Evolutionary conservation across 305 asterid species (phyloP).

Genomic region (Nicotiana rustica): DNA sequence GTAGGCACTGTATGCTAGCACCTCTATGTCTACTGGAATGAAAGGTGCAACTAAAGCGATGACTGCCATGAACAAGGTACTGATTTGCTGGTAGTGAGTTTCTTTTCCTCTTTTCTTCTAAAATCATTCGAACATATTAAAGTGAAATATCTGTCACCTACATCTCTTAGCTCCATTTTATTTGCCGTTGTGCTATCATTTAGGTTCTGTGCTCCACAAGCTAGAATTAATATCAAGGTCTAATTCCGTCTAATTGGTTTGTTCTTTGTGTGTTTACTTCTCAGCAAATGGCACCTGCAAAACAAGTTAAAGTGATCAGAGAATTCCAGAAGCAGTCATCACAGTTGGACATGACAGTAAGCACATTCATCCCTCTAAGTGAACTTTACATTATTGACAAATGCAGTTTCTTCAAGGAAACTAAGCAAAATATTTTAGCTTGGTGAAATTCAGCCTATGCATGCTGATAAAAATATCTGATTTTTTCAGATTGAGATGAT

Average conservation of each 20-base stretch:
- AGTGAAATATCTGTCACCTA: not conserved
- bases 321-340: slow-evolving; percentile 92
- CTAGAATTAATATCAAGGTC: not conserved
- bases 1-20: slow-evolving; percentile 85
- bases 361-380: not conserved
- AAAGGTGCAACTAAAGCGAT: slow-evolving; percentile 98
- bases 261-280: slow-evolving; percentile 35
- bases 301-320: slow-evolving; percentile 83
- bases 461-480: slow-evolving; percentile 10
- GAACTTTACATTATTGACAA: slow-evolving; percentile 14
- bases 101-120: not conserved
- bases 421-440: not conserved
- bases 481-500: slow-evolving; percentile 87
- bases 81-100: not conserved
- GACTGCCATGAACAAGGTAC: slow-evolving; percentile 94
- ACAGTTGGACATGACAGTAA: slow-evolving; percentile 95
- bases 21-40: slow-evolving; percentile 92
- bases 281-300: slow-evolving; percentile 94
- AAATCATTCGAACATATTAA: not conserved
- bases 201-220: not conserved
- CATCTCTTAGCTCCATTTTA: not conserved
- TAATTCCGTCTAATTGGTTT: slow-evolving; percentile 31
- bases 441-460: not conserved
- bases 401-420: not conserved
- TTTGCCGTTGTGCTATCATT: not conserved